phyloP scores from a whole-genome alignment of 805 yeast genomes.

The Candida krabiensis region DNA sequence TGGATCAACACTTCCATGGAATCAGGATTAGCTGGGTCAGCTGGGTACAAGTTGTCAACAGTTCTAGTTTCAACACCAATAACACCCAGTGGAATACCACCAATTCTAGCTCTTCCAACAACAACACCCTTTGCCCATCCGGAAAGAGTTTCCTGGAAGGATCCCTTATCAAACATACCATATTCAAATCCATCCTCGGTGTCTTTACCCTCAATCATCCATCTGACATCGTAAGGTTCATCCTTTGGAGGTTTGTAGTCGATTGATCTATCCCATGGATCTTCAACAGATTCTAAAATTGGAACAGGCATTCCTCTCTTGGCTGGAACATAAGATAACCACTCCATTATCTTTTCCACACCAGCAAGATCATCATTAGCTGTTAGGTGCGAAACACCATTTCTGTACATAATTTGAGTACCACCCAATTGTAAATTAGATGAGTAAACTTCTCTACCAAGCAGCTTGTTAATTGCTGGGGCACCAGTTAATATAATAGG shows the following conservation, averaged over 20 bases:
- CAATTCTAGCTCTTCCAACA: constrained; percentile 97
- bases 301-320: constrained; percentile 90
- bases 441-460: constrained; percentile 96
- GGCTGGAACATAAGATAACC: constrained; percentile 95
- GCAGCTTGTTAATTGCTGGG: constrained; percentile 93
- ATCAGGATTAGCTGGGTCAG: constrained; percentile 97
- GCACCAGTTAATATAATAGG: constrained; percentile 99
- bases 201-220: constrained; percentile 87
- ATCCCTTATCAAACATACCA: constrained; percentile 89
- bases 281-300: constrained; percentile 68
- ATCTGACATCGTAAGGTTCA: constrained; percentile 86
- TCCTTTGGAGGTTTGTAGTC: constrained; percentile 72
- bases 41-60: constrained; percentile 89
- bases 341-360: constrained; percentile 88
- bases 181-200: constrained; percentile 71
- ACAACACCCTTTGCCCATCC: constrained; percentile 99
- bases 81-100: constrained; percentile 98
- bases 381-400: constrained; percentile 97
- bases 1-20: constrained; percentile 84
- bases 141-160: constrained; percentile 93
- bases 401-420: constrained; percentile 96
- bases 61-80: constrained; percentile 93
- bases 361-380: constrained; percentile 97
- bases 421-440: constrained; percentile 98
- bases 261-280: constrained; percentile 92